Conservation (phyloP, 2,329 filamentous ascomycete genomes). For the Penicillium sp. region DNA sequence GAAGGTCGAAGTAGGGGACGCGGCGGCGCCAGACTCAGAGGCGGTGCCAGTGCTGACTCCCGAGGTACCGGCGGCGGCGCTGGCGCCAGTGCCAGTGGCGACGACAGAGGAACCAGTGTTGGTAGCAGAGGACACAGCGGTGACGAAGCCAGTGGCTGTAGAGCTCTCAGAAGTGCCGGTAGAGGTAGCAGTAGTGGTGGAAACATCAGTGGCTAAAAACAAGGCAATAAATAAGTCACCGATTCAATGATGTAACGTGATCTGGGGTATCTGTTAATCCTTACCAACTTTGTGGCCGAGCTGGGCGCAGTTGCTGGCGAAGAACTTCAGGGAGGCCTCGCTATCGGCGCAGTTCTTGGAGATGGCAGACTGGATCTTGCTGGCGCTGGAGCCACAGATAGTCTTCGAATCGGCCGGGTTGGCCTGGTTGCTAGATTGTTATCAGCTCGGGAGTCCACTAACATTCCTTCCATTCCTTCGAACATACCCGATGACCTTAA, state of each 20-base stretch:
- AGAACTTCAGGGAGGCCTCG: slow-evolving; percentile 40
- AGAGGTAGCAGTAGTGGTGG: slow-evolving; percentile 31
- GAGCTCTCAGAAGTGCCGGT: slow-evolving; percentile 22
- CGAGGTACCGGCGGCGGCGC: not conserved
- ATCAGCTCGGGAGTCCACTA: slow-evolving; percentile 21
- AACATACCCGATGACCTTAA: slow-evolving; percentile 52
- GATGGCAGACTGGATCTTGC: slow-evolving; percentile 40
- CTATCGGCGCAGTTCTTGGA: slow-evolving; percentile 36
- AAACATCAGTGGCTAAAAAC: slow-evolving; percentile 19
- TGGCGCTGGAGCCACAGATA: slow-evolving; percentile 40
- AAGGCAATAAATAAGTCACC: slow-evolving; percentile 8
- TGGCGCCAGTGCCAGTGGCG: slow-evolving; percentile 24
- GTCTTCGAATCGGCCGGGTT: slow-evolving; percentile 41
- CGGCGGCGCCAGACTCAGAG: slow-evolving; percentile 16
- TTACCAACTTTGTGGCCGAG: slow-evolving; percentile 45
- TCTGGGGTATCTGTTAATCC: slow-evolving; percentile 16
- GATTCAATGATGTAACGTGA: not conserved
- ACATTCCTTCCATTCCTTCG: slow-evolving; percentile 5
- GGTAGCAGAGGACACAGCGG: slow-evolving; percentile 18
- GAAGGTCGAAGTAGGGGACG: slow-evolving; percentile 24
- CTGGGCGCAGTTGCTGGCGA: slow-evolving; percentile 39
- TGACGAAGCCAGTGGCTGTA: slow-evolving; percentile 25
- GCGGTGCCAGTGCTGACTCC: slow-evolving; percentile 11
- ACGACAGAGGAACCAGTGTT: slow-evolving; percentile 18
- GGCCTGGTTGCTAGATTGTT: slow-evolving; percentile 31